Conservation (phyloP, 495 filamentous ascomycete genomes). For the Trypethelium eluteriae region DNA sequence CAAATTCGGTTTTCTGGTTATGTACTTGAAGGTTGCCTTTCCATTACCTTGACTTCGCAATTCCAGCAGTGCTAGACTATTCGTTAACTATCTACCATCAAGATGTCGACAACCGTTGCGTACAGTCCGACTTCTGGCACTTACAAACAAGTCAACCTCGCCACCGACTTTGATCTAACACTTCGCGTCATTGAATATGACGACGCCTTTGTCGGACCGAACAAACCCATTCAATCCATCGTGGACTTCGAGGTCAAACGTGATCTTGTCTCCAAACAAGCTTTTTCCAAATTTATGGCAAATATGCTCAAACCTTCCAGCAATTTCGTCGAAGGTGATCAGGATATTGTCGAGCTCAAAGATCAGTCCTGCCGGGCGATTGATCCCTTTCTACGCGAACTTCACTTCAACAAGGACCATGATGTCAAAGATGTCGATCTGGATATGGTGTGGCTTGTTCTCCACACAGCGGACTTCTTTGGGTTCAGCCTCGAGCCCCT, state of each 20-base stretch:
- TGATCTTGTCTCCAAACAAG: not conserved
- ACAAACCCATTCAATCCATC: not conserved
- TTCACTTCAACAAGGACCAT: slow-evolving; percentile 11
- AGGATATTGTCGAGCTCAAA: slow-evolving; percentile 15
- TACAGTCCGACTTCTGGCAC: not conserved
- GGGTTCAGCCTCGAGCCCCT: not conserved
- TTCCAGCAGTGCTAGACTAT: not conserved
- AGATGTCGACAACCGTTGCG: not conserved
- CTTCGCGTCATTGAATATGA: slow-evolving; percentile 21
- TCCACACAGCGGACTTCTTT: slow-evolving; percentile 18
- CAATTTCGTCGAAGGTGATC: slow-evolving; percentile 10
- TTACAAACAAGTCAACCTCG: not conserved
- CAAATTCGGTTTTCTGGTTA: not conserved
- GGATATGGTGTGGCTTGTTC: slow-evolving; percentile 16
- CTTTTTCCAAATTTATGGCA: slow-evolving; percentile 5
- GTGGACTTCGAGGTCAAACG: slow-evolving; percentile 20
- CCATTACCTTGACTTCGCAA: not conserved
- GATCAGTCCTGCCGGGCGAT: slow-evolving; percentile 7
- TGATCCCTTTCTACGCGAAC: slow-evolving; percentile 15
- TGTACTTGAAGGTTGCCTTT: not conserved
- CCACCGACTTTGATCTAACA: slow-evolving; percentile 9
- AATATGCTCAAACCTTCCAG: slow-evolving; percentile 7
- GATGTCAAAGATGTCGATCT: slow-evolving; percentile 6
- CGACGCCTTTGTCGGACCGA: not conserved
- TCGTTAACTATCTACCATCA: not conserved